phyloP scores from a whole-genome alignment of 345 rosid species.

The Eucalyptus polybractea region DNA sequence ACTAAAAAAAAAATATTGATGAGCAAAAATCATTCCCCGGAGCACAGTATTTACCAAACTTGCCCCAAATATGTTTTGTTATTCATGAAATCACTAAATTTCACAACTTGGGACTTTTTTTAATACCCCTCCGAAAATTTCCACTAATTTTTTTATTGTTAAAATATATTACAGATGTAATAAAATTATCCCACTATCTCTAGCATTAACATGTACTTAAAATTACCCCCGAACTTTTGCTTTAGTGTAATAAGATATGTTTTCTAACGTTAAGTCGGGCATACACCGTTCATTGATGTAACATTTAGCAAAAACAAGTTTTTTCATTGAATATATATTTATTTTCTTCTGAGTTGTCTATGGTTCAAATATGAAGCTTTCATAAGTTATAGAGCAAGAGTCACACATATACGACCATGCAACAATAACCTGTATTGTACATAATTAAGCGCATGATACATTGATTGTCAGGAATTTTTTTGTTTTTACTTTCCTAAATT shows the following conservation, averaged over 20 bases:
- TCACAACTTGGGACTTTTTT: no score
- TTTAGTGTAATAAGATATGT: no score
- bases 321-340: no score
- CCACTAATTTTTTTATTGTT: neutral
- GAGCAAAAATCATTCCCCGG: rapidly evolving
- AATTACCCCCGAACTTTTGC: no score
- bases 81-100: neutral
- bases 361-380: no score
- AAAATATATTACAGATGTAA: neutral
- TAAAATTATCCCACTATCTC: neutral
- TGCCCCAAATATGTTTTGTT: no score
- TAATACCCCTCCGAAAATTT: neutral
- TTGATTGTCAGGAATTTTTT: neutral
- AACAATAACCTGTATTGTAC: no score
- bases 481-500: neutral
- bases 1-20: no score
- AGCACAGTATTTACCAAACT: no score
- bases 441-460: no score
- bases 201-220: neutral
- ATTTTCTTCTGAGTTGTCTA: neutral
- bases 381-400: neutral
- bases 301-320: no score
- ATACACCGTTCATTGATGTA: no score
- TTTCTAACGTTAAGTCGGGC: neutral
- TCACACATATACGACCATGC: neutral